Evolutionary conservation across 176 grass and related monocot species (phyloP).

Genomic region (Cenchrus purpureus): DNA sequence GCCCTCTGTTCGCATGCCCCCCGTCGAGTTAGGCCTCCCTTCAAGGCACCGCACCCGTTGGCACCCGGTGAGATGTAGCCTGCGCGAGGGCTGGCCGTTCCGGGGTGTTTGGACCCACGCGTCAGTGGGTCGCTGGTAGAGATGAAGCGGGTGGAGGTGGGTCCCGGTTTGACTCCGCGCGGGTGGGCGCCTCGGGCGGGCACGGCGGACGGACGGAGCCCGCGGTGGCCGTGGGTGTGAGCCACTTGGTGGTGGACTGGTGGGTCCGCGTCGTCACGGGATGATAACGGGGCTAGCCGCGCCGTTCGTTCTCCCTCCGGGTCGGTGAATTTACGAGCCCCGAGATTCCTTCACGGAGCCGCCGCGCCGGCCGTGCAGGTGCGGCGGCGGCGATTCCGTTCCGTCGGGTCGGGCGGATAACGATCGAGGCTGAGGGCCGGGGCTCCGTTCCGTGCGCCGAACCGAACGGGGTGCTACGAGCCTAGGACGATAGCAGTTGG

Average conservation of each 20-base stretch:
- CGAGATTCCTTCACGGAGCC: background rate
- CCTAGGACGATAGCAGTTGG: background rate
- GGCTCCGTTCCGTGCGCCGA: background rate
- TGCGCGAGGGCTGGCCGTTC: background rate
- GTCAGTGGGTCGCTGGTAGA: background rate
- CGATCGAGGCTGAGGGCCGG: background rate
- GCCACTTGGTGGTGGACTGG: conserved; percentile 25
- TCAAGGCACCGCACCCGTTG: conserved; percentile 10
- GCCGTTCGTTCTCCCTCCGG: background rate
- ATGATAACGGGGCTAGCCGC: background rate
- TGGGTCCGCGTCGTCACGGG: conserved; percentile 46
- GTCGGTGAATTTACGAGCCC: conserved; percentile 18
- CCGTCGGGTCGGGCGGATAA: background rate
- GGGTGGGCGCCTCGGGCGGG: background rate
- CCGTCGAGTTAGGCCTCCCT: conserved; percentile 5
- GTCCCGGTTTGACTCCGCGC: background rate
- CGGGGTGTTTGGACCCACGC: background rate
- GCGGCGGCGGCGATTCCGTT: background rate
- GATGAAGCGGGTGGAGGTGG: background rate
- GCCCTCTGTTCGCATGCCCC: conserved; percentile 47
- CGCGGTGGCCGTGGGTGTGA: background rate
- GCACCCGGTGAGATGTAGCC: conserved; percentile 1
- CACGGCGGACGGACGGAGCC: background rate
- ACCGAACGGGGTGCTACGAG: background rate
- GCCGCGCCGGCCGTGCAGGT: background rate